These are phyloP conservation scores for Peniophora sp. DNA, from an alignment of 1,284 basidiomycete genomes.

Conservation along the genomic window DNA sequence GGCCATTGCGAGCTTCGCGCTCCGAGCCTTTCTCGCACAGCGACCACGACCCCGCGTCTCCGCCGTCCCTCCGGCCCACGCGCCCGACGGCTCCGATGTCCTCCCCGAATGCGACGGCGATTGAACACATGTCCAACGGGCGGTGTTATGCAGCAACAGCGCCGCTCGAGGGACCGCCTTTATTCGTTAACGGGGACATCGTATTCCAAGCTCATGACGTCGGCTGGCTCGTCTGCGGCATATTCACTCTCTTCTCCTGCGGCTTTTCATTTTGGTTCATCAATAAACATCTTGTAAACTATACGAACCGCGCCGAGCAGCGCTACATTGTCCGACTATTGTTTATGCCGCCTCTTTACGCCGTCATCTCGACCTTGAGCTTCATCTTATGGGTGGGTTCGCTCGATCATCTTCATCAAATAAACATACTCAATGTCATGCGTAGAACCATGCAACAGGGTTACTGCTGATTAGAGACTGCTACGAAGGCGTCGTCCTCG, in stretches of 20 bases:
- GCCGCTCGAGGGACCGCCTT: constrained; percentile 37
- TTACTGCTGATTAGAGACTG: constrained; percentile 57
- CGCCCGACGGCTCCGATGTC: background rate
- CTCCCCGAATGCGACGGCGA: background rate
- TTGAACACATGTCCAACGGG: background rate
- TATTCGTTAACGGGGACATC: constrained; percentile 55
- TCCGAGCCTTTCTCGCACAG: too few species aligned
- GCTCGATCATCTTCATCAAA: too few species aligned
- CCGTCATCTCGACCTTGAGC: constrained; percentile 56
- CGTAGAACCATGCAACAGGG: constrained; percentile 56
- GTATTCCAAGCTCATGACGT: constrained; percentile 57
- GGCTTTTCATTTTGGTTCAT: constrained; percentile 64
- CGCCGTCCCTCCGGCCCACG: too few species aligned
- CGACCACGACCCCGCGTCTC: too few species aligned
- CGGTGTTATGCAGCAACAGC: constrained; percentile 18
- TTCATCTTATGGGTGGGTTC: constrained; percentile 63
- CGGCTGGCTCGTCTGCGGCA: constrained; percentile 65
- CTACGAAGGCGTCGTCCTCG: constrained; percentile 66
- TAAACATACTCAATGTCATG: too few species aligned
- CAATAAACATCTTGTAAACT: constrained; percentile 64
- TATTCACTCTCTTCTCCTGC: constrained; percentile 50
- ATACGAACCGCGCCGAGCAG: constrained; percentile 48
- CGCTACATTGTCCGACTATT: constrained; percentile 66
- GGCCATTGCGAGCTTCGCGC: too few species aligned
- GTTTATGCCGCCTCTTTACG: constrained; percentile 76